phyloP scores from a whole-genome alignment of 2,329 filamentous ascomycete species.

The Talaromyces pinophilus region DNA sequence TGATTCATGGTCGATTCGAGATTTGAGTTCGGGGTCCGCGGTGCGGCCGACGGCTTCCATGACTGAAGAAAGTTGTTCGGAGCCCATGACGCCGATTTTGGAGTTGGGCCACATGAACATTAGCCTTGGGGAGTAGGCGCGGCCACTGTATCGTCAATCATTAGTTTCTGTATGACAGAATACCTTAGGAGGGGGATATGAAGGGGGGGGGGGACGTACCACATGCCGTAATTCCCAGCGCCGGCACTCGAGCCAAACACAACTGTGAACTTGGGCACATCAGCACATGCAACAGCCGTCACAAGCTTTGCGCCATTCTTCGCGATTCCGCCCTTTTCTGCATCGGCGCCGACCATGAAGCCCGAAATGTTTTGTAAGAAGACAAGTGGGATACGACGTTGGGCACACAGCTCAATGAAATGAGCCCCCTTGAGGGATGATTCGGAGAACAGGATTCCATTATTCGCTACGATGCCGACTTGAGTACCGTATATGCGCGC shows the following conservation, averaged over 20 bases:
- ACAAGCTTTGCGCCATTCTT: slow-evolving; percentile 98
- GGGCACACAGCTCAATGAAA: slow-evolving; percentile 92
- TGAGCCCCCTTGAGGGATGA: slow-evolving; percentile 91
- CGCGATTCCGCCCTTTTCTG: slow-evolving; percentile 91
- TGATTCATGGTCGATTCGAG: slow-evolving; percentile 84
- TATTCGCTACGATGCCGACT: slow-evolving; percentile 93
- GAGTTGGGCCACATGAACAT: slow-evolving; percentile 98
- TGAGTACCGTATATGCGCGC: slow-evolving; percentile 85
- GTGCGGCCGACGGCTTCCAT: slow-evolving; percentile 92
- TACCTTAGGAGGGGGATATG: slow-evolving; percentile 13
- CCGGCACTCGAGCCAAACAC: slow-evolving; percentile 92
- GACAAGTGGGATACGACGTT: slow-evolving; percentile 83
- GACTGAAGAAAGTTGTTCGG: slow-evolving; percentile 85
- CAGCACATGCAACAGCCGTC: slow-evolving; percentile 87
- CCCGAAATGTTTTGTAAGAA: slow-evolving; percentile 97
- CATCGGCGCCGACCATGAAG: slow-evolving; percentile 95
- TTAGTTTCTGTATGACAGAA: slow-evolving; percentile 12
- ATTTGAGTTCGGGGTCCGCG: slow-evolving; percentile 76
- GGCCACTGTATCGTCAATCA: slow-evolving; percentile 57
- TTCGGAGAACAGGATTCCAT: slow-evolving; percentile 89
- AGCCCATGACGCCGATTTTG: slow-evolving; percentile 94
- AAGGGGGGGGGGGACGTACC: slow-evolving; percentile 47
- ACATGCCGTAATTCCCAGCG: slow-evolving; percentile 98
- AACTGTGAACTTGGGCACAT: slow-evolving; percentile 95
- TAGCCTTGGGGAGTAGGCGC: slow-evolving; percentile 88